Evolutionary conservation across 2,329 filamentous ascomycete species (phyloP), one percentile per base, ranked within the genome.

Genomic region (Fusarium verrucosum): DNA sequence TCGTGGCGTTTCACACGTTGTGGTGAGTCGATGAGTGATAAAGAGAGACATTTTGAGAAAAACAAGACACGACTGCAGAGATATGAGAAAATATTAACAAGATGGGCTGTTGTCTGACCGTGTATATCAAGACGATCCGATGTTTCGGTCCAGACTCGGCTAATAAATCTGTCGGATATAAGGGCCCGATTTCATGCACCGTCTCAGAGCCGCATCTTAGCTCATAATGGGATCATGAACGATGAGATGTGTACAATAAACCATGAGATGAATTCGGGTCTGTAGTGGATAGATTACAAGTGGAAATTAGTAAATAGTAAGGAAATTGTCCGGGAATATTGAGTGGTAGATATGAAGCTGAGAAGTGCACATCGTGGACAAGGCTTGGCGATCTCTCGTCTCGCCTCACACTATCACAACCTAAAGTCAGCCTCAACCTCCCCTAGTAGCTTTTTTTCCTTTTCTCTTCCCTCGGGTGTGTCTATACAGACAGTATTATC

Each of bases 131-230:
- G 40, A 57, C 55, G 49, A 47, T 49, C 57, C 51, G 57, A 53
- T 43, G 41, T 40, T 60, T 71, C 69, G 69, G 69, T 58, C 59
- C 58, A 69, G 59, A 45, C 63, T 71, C 69, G 69, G 69, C 69
- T 71, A 71, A 62, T 62, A 53, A 47, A 33, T 25, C 33, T 58
- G 41, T 70, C 66, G 66, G 66, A 41, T 68, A 52, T 50, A 71
- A 70, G 69, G 69, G 65, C 51, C 40, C 20, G 25, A 54, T 55
- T 43, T 38, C 30, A 46, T 61, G 58, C 41, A 46, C 47, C 36
- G 36, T 55, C 22, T 47, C 10, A 61, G 41, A 42, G 37, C 41
- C 32, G n/a, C 32, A 51, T 33, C 10, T 43, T 22, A 33, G 8
- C 23, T 58, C 25, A 49, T 42, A 47, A 49, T 49, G 40, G 52